Evolutionary conservation across 1,284 basidiomycete species (phyloP), one percentile per base, ranked within the genome.

Genomic region (Cystobasidium pallidum): DNA sequence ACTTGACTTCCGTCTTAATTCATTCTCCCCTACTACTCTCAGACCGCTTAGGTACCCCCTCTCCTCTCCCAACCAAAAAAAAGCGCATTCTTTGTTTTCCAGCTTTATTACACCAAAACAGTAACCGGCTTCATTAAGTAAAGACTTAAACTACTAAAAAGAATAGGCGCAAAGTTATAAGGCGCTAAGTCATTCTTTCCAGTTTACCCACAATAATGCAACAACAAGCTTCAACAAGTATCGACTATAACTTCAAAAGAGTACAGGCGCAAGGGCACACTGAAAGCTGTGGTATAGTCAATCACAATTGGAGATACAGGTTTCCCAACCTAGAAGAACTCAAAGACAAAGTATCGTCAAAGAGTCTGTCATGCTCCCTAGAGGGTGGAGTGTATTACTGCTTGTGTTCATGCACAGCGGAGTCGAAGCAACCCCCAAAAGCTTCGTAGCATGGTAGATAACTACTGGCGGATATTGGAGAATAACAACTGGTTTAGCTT

Each of bases 231-330:
- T 45, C 43, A 45, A 45, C 11, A 45, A 45, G 15, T n/a, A 45
- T 45, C 43, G 43, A 45, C 43, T 45, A 45, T 45, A 45, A 45
- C 43, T 45, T 45, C 43, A 45, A 45, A 45, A 45, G 43, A 45
- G 43, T 45, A 45, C 43, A 45, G 43, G 43, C 43, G 43, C 43
- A 45, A 15, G 43, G 43, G 43, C 8, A 45, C 43, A 45, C 43
- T 45, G 43, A 45, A 45, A 45, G 43, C 43, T 45, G 43, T n/a
- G 43, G 43, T 45, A 45, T 45, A 45, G 8, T 45, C 43, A 45
- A 45, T 45, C 43, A 45, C 43, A n/a, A 45, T 45, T 45, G 43
- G 43, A 45, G n/a, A 45, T 45, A 45, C 43, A 45, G 43, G 43
- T 45, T 45, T 45, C 43, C 43, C 11, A 45, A 45, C 43, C 43